These are phyloP conservation scores for Sorghum bicolor DNA, from an alignment of 176 grass and related monocot genomes.

Conservation along the genomic window Sorghum_bicolor_NCBIv3 NC_012874.2:5925001-5925500, in stretches of 20 bases:
- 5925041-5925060: not conserved
- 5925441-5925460: not conserved
- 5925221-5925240: not conserved
- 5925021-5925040: conserved; percentile 2
- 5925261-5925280: conserved; percentile 21
- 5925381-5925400: not conserved
- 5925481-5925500: conserved; percentile 15
- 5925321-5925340: not conserved
- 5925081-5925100: not conserved
- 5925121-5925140: not conserved
- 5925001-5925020: not conserved
- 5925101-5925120: not conserved
- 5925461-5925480: conserved; percentile 4
- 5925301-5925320: not conserved
- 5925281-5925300: not conserved
- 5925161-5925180: not conserved
- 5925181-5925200: not conserved
- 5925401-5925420: not conserved
- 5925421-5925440: not conserved
- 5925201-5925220: not conserved
- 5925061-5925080: not conserved
- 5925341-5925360: conserved; percentile 18
- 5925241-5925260: conserved; percentile 12
- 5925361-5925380: not conserved
- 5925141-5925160: not conserved